These are phyloP conservation scores for Mortierella claussenii DNA, from an alignment of 192 early-diverging fungal genomes.

Conservation along the genomic window DNA sequence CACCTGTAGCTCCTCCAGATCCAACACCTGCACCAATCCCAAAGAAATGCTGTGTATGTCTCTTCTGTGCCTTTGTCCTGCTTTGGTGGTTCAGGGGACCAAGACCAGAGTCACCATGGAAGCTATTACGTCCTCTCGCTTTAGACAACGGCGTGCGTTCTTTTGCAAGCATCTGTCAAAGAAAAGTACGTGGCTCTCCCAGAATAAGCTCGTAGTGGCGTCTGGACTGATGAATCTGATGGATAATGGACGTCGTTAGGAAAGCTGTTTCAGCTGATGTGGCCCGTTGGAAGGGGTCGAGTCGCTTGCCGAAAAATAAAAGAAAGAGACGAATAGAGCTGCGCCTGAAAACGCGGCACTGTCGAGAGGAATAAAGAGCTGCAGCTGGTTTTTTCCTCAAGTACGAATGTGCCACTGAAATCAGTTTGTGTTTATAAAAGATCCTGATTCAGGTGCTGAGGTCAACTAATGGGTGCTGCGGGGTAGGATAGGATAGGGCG, in stretches of 20 bases:
- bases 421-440: too few species aligned
- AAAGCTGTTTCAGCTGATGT: too few species aligned
- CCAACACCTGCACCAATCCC: neutral
- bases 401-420: too few species aligned
- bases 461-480: too few species aligned
- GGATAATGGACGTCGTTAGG: neutral
- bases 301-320: neutral
- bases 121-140: constrained; percentile 15
- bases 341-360: too few species aligned
- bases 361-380: neutral
- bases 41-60: constrained; percentile 15
- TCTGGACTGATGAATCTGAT: neutral
- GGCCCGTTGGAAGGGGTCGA: too few species aligned
- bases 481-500: too few species aligned
- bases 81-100: neutral
- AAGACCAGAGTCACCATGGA: constrained; percentile 27
- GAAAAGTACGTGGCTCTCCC: neutral
- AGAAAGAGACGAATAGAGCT: neutral
- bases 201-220: neutral
- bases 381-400: too few species aligned
- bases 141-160: constrained; percentile 17
- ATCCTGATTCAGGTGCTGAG: too few species aligned
- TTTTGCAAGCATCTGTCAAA: constrained; percentile 21
- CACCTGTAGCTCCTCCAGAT: too few species aligned
- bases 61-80: neutral